Evolutionary conservation across 148 eudicot species (phyloP), one percentile per base, ranked within the genome.

Genomic region (Cornus suecica): DNA sequence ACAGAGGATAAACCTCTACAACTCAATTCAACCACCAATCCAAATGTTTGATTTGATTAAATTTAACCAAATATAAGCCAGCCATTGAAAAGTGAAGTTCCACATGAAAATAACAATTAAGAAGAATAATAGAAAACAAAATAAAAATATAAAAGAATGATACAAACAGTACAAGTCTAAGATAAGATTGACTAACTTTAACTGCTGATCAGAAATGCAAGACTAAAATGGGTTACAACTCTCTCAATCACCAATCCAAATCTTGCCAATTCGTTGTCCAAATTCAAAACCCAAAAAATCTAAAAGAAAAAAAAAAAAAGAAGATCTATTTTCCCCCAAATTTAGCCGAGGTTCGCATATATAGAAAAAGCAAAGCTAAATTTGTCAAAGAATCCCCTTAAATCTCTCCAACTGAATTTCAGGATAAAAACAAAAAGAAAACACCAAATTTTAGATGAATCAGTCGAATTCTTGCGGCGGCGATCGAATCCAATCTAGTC

Each of bases 251-350:
- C 62, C 62, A 58, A n/a, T 58, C 62, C 62, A 58, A 58, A 58
- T 58, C 23, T 58, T 58, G 1, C n/a, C 62, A 58, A 58, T n/a
- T 22, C 62, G 23, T 8, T 37, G 42, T 37, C 23, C 15, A 58
- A 58, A 58, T 2, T 1, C 7, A 52, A 1, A 58, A 4, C 7
- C 20, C 11, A 2, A 28, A 26, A 28, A 64, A 64, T 25, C 20
- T 25, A 23, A 27, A 11, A 27, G 28, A 65, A 26, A 0, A 23
- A 10, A 62, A 62, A 63, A 63, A 24, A 63, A 63, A 10, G 67
- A 65, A 65, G 32, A n/a, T n/a, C n/a, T n/a, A n/a, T n/a, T 7
- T 65, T 58, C 26, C 67, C 67, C 67, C 32, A 65, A 28, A 65
- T 65, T 65, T 65, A 65, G 67, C 31, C 4, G 67, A 65, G 5